Evolutionary conservation across 2,329 filamentous ascomycete genomes (phyloP).

Genomic region (Mycogone perniciosa): DNA sequence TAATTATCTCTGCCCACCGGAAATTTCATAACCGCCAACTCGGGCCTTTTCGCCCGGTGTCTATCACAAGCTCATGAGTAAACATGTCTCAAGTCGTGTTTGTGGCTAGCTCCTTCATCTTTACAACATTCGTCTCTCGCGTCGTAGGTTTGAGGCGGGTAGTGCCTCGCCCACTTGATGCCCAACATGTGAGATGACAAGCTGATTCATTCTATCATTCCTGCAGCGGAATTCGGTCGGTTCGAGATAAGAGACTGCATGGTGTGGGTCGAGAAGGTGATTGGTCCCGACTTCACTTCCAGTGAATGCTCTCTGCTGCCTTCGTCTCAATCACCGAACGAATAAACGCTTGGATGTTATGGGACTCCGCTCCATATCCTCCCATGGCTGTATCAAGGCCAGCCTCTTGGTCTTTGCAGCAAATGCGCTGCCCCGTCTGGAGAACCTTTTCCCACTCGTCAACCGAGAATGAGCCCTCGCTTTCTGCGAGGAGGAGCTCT

Average conservation of each 20-base stretch:
- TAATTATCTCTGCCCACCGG: no score
- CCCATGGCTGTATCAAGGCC: constrained; percentile 39
- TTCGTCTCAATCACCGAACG: constrained; percentile 55
- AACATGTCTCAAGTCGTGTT: background rate
- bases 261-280: background rate
- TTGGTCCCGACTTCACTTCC: constrained; percentile 39
- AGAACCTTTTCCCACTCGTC: constrained; percentile 69
- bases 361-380: constrained; percentile 37
- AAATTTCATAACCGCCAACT: no score
- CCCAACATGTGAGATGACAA: constrained; percentile 1
- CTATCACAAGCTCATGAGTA: background rate
- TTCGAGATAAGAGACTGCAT: background rate
- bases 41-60: no score
- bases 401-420: constrained; percentile 40
- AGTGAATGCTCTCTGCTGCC: constrained; percentile 47
- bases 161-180: background rate
- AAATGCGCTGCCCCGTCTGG: constrained; percentile 58
- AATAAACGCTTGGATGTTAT: constrained; percentile 53
- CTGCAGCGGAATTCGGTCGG: background rate
- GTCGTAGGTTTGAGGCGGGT: background rate
- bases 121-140: background rate
- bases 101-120: background rate
- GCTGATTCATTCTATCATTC: background rate
- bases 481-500: constrained; percentile 71
- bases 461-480: constrained; percentile 70